phyloP scores from a whole-genome alignment of 768 basidiomycete genomes.

The Asterophora parasitica region DNA sequence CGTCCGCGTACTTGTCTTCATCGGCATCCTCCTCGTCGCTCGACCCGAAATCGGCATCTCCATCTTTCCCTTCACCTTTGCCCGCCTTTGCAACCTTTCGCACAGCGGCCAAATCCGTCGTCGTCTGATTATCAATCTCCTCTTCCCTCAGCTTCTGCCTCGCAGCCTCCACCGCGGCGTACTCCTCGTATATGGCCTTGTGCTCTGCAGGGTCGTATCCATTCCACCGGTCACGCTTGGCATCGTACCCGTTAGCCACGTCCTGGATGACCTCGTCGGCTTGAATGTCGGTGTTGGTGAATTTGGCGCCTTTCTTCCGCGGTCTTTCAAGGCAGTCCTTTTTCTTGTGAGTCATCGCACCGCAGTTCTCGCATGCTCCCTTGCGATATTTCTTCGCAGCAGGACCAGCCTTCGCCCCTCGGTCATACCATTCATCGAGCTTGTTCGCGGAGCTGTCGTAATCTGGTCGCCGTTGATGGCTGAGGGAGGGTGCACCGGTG shows the following conservation, averaged over 20 bases:
- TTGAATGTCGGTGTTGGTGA: constrained; percentile 82
- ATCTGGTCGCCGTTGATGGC: constrained; percentile 85
- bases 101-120: constrained; percentile 85
- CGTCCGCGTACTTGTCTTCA: constrained; percentile 97
- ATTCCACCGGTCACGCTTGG: constrained; percentile 97
- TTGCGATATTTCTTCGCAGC: constrained; percentile 96
- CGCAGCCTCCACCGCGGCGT: constrained; percentile 87
- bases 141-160: constrained; percentile 90
- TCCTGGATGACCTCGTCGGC: constrained; percentile 90
- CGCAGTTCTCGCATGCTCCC: constrained; percentile 99
- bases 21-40: constrained; percentile 95
- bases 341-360: constrained; percentile 89
- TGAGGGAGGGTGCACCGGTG: constrained; percentile 88
- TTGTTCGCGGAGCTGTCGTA: constrained; percentile 55
- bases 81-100: constrained; percentile 94
- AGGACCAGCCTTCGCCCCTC: constrained; percentile 78
- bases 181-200: constrained; percentile 86
- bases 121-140: constrained; percentile 96
- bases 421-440: constrained; percentile 89
- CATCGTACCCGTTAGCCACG: constrained; percentile 74
- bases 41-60: constrained; percentile 91
- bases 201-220: constrained; percentile 92
- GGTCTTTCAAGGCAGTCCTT: constrained; percentile 95
- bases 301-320: constrained; percentile 93
- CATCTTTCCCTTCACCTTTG: constrained; percentile 62